Evolutionary conservation across 768 basidiomycete species (phyloP).

Genomic region (Lepiota subincarnata): DNA sequence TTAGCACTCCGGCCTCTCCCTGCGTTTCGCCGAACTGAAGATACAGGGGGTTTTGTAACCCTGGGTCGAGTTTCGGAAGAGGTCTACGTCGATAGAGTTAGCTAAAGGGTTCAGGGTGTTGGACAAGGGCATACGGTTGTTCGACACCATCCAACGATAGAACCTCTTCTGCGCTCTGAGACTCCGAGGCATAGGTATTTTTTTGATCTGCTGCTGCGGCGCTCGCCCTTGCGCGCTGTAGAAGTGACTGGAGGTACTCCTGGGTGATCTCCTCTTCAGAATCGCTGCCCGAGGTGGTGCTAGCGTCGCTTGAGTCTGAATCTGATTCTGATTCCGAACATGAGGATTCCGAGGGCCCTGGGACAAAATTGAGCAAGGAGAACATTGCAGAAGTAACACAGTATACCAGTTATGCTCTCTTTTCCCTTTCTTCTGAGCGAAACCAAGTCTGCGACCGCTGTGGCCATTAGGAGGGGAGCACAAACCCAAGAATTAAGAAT

Average conservation of each 20-base stretch:
- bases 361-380: background rate
- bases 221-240: conserved; percentile 58
- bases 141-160: conserved; percentile 41
- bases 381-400: background rate
- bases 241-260: conserved; percentile 58
- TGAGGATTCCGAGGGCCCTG: conserved; percentile 17
- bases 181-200: conserved; percentile 16
- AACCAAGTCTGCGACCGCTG: conserved; percentile 14
- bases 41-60: conserved; percentile 59
- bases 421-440: conserved; percentile 38
- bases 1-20: conserved; percentile 41
- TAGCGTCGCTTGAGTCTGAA: conserved; percentile 24
- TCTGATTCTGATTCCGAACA: conserved; percentile 36
- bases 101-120: conserved; percentile 4
- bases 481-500: background rate
- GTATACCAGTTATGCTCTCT: conserved; percentile 35
- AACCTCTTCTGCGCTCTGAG: conserved; percentile 45
- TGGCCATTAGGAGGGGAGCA: conserved; percentile 6
- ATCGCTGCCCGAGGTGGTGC: conserved; percentile 18
- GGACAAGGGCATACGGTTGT: conserved; percentile 27
- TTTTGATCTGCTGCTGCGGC: conserved; percentile 32
- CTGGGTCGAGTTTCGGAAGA: conserved; percentile 64
- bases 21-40: conserved; percentile 47
- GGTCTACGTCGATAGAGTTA: conserved; percentile 31
- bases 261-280: conserved; percentile 45